phyloP scores from a whole-genome alignment of 768 basidiomycete species.

The Tulasnella sp. region DNA sequence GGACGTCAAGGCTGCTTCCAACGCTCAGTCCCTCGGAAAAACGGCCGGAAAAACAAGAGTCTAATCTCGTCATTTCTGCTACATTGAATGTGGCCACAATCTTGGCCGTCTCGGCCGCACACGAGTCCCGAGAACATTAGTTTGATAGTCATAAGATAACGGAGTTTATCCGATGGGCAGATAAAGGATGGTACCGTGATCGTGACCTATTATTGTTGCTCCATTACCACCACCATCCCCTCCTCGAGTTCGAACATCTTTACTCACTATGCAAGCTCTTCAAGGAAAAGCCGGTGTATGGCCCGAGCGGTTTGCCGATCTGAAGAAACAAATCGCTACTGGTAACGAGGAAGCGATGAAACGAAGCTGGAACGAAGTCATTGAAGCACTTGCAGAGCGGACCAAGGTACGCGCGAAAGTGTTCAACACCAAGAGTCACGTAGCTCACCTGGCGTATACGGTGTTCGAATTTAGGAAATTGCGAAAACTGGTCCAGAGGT shows the following conservation, averaged over 20 bases:
- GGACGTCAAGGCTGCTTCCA: no score
- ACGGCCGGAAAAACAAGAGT: background rate
- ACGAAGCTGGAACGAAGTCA: conserved; percentile 56
- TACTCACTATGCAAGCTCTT: background rate
- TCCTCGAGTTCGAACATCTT: background rate
- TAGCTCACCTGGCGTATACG: background rate
- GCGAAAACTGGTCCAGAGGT: conserved; percentile 51
- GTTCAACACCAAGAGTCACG: background rate
- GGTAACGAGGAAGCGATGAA: conserved; percentile 51
- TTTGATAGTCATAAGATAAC: background rate
- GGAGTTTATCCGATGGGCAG: background rate
- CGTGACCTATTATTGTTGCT: background rate
- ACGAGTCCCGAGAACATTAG: background rate
- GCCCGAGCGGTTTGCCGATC: conserved; percentile 53
- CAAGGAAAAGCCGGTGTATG: background rate
- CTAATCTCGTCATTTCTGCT: conserved; percentile 9
- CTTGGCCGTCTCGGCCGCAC: background rate
- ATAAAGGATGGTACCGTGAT: background rate
- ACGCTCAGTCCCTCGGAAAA: background rate
- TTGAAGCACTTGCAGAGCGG: conserved; percentile 48
- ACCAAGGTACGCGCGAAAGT: conserved; percentile 35
- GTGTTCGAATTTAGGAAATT: conserved; percentile 39
- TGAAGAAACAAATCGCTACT: conserved; percentile 53
- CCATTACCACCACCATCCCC: background rate
- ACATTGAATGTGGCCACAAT: background rate